Percentiles rank a stretch among this genome's conserved stretches.
Evolutionary conservation across 2,329 filamentous ascomycete species (phyloP).

Genomic region (Aureobasidium leucospermi): DNA sequence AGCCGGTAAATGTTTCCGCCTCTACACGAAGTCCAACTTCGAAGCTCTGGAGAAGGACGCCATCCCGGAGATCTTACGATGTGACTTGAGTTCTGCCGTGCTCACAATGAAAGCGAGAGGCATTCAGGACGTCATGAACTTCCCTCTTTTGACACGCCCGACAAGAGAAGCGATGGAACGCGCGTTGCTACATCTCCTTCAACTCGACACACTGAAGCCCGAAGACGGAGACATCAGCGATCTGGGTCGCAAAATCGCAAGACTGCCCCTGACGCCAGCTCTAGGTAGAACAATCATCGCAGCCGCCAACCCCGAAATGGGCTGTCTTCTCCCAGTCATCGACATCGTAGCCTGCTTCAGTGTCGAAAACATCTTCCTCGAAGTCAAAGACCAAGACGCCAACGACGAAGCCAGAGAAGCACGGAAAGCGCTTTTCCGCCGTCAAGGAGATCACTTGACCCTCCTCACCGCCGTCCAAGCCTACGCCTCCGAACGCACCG

Average conservation of each 20-base stretch:
- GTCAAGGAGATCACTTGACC: conserved; percentile 59
- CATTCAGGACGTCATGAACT: conserved; percentile 70
- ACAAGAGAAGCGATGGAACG: conserved; percentile 71
- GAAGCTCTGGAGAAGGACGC: conserved; percentile 63
- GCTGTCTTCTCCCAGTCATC: conserved; percentile 74
- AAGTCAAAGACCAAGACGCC: conserved; percentile 52
- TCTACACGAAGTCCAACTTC: conserved; percentile 80
- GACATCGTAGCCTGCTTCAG: conserved; percentile 69
- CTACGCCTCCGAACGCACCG: conserved; percentile 50
- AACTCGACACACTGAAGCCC: conserved; percentile 63
- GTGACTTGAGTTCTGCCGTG: conserved; percentile 77
- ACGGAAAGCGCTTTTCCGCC: conserved; percentile 48
- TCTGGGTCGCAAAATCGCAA: conserved; percentile 68
- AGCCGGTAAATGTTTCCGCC: conserved; percentile 77
- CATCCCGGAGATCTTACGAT: conserved; percentile 81
- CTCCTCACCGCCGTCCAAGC: conserved; percentile 53
- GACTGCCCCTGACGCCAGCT: conserved; percentile 73
- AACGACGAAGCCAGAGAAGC: conserved; percentile 52
- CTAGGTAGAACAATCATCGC: conserved; percentile 78
- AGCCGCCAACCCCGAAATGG: conserved; percentile 60
- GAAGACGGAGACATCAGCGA: conserved; percentile 66
- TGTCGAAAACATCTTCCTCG: conserved; percentile 57
- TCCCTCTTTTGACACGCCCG: conserved; percentile 79
- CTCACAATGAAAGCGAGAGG: conserved; percentile 91
- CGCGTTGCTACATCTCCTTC: conserved; percentile 70